Evolutionary conservation across 2,329 filamentous ascomycete genomes (phyloP).

Genomic region (Neospermospora avenae): DNA sequence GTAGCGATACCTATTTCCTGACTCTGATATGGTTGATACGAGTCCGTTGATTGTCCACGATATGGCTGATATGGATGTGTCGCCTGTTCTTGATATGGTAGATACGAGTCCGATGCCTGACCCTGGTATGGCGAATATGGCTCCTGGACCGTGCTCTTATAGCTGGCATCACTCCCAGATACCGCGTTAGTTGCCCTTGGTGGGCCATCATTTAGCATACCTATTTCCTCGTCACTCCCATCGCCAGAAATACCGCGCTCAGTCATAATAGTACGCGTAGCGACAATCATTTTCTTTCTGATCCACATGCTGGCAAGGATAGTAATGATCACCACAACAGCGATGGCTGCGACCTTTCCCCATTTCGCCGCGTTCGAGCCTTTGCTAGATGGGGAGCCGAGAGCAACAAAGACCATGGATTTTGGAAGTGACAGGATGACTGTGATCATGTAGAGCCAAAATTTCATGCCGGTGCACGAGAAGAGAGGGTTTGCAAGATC

Average conservation of each 20-base stretch:
- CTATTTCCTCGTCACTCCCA: conserved; percentile 14
- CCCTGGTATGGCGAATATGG: background rate
- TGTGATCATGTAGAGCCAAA: conserved; percentile 21
- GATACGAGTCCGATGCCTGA: background rate
- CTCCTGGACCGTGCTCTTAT: background rate
- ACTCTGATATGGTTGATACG: no score
- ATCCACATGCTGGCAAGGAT: conserved; percentile 21
- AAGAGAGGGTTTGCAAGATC: conserved; percentile 24
- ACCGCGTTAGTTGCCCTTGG: background rate
- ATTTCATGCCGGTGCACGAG: conserved; percentile 20
- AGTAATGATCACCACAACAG: conserved; percentile 12
- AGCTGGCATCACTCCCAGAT: background rate
- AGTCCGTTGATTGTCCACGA: background rate
- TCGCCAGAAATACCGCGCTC: conserved; percentile 9
- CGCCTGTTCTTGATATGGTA: no score
- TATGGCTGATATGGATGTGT: background rate
- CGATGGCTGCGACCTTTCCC: conserved; percentile 16
- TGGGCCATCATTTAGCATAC: conserved; percentile 1
- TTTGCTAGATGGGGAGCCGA: conserved; percentile 15
- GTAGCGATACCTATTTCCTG: background rate
- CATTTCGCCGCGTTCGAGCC: conserved; percentile 17
- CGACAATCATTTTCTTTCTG: conserved; percentile 13
- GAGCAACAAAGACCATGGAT: conserved; percentile 18
- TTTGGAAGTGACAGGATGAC: conserved; percentile 20
- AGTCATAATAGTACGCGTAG: conserved; percentile 9